These are phyloP conservation scores for Ensete ventricosum DNA, from an alignment of 176 grass and related monocot genomes.

Conservation along the genomic window DNA sequence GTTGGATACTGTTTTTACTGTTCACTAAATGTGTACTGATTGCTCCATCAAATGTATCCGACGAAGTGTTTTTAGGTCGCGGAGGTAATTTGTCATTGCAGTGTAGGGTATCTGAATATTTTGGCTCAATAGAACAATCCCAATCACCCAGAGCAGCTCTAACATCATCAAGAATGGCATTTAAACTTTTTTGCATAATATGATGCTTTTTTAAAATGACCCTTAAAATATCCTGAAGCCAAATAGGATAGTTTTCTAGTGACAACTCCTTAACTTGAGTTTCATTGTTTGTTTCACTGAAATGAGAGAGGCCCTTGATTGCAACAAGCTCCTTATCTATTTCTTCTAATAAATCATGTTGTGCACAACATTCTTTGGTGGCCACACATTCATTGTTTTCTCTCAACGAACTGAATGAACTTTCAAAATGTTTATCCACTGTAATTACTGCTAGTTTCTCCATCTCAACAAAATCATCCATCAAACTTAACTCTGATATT, in stretches of 20 bases:
- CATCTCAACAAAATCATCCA: slow-evolving; percentile 96
- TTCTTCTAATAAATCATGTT: slow-evolving; percentile 26
- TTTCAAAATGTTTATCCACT: slow-evolving; percentile 28
- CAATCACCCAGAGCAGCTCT: slow-evolving; percentile 3
- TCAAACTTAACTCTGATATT: slow-evolving; percentile 85
- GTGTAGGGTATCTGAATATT: neutral
- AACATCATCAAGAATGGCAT: slow-evolving; percentile 21
- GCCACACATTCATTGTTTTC: slow-evolving; percentile 22
- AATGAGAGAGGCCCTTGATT: slow-evolving; percentile 24
- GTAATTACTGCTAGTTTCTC: slow-evolving; percentile 66
- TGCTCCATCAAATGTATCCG: neutral
- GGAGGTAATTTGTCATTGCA: neutral
- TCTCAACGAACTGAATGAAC: neutral
- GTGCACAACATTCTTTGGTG: slow-evolving; percentile 28
- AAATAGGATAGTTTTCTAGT: slow-evolving; percentile 21
- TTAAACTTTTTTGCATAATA: slow-evolving; percentile 19
- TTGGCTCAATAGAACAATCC: neutral
- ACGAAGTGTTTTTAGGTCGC: neutral
- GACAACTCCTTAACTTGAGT: neutral
- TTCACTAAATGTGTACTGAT: neutral
- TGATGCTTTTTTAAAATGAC: slow-evolving; percentile 27
- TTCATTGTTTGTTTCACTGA: neutral
- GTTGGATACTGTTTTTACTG: slow-evolving; percentile 17
- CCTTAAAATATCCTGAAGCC: slow-evolving; percentile 26
- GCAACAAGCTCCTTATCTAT: slow-evolving; percentile 35